Evolutionary conservation across 1,284 basidiomycete genomes (phyloP), one percentile per base, ranked within the genome.

Genomic region (Golubevia sp.): DNA sequence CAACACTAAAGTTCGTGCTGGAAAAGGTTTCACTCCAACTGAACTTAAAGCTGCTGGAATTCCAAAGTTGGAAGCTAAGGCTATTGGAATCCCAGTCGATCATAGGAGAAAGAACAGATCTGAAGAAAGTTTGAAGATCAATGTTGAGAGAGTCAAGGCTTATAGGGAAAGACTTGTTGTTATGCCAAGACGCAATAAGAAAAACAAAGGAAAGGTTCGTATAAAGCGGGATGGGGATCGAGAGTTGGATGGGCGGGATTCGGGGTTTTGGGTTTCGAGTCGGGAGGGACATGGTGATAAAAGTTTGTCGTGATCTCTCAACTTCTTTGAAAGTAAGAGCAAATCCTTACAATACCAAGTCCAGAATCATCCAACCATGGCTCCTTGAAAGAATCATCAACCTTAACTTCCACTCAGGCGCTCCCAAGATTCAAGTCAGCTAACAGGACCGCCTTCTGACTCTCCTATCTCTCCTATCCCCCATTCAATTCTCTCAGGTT

Each of bases 1-100:
- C 80, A 83, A 83, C 77, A 82, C 77, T 64, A 83, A 83, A 73
- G 56, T 83, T 58, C 79, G 80, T 58, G 71, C 75, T 65, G 80
- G 80, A 59, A 70, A 70, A 59, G 80, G 80, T 60, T 83, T 83
- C 77, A 82, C 80, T 62, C 56, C 72, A 26, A 79, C 80, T 67
- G 80, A 83, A 71, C 63, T 83, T 70, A 83, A 83, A 79, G 73
- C 71, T 53, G 80, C 80, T 49, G 80, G 80, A 49, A 69, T 83
- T 53, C 70, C 73, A 69, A 78, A 77, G 72, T 78, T 79, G 71
- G 70, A 82, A 69, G 80, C 80, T 15, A 72, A 70, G 63, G 76
- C 77, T 50, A 74, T 83, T 64, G 80, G 80, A 50, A 77, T 83
- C 66, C 77, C 79, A 62, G 76, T 82, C 48, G 80, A 83, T 76